Conservation (phyloP, 495 filamentous ascomycete genomes). For the Aspergillus olivimuriae region DNA sequence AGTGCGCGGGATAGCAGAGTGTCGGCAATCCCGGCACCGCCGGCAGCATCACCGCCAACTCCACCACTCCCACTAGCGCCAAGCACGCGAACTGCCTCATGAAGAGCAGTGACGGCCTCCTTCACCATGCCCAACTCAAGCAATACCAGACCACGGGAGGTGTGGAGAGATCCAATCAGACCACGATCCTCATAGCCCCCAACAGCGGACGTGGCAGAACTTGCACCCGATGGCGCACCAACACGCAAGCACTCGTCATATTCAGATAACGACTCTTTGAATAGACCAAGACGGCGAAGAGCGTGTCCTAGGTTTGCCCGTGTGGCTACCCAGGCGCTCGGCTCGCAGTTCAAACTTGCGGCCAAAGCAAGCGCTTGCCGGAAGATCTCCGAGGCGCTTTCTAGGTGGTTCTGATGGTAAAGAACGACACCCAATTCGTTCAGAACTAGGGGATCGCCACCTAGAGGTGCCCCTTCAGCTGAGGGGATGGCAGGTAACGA, state of each 20-base stretch:
- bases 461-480: constrained; percentile 45
- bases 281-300: constrained; percentile 62
- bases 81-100: constrained; percentile 60
- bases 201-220: constrained; percentile 31
- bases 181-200: constrained; percentile 43
- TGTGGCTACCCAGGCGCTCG: constrained; percentile 79
- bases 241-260: constrained; percentile 78
- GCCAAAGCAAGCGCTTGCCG: constrained; percentile 67
- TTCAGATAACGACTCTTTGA: constrained; percentile 64
- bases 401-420: constrained; percentile 81
- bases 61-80: constrained; percentile 42
- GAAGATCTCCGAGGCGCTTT: constrained; percentile 68
- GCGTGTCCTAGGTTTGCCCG: constrained; percentile 87
- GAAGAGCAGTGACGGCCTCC: constrained; percentile 59
- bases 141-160: constrained; percentile 57
- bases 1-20: constrained; percentile 69
- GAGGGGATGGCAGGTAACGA: constrained; percentile 31
- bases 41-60: constrained; percentile 54
- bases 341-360: constrained; percentile 71
- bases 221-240: constrained; percentile 48
- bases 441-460: constrained; percentile 75
- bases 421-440: constrained; percentile 94
- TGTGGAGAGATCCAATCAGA: constrained; percentile 39
- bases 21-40: constrained; percentile 63
- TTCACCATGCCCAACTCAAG: constrained; percentile 60